phyloP scores from a whole-genome alignment of 805 yeast genomes.

The Dipodascus geniculatus region DNA sequence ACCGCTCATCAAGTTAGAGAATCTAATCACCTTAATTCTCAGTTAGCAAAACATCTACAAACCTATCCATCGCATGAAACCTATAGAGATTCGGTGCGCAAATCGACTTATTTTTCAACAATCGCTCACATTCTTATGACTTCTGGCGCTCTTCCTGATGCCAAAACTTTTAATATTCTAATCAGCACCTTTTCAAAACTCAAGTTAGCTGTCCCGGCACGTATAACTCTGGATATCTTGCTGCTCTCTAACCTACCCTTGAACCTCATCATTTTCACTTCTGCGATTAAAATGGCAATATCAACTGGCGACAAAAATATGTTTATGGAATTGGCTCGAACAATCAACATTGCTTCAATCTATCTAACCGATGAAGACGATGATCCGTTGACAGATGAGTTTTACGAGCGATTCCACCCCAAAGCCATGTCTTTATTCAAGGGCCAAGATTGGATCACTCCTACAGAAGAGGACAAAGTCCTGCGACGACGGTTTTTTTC shows the following conservation, averaged over 20 bases:
- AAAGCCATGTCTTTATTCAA: background rate
- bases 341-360: constrained; percentile 3
- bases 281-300: constrained; percentile 10
- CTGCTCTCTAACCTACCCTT: constrained; percentile 13
- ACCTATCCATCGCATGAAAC: background rate
- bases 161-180: constrained; percentile 16
- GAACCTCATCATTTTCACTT: constrained; percentile 8
- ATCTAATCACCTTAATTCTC: background rate
- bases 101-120: constrained; percentile 5
- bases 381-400: background rate
- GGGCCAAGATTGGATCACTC: background rate
- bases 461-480: background rate
- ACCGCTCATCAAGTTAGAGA: background rate
- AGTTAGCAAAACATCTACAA: background rate
- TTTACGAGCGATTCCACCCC: background rate
- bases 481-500: background rate
- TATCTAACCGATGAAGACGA: background rate
- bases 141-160: constrained; percentile 15
- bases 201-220: constrained; percentile 17
- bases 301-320: constrained; percentile 4
- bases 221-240: constrained; percentile 18
- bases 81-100: background rate
- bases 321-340: constrained; percentile 8
- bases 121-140: constrained; percentile 15
- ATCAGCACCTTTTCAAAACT: constrained; percentile 15